A percentile compares a stretch with the other conserved stretches of the same genome.
Evolutionary conservation across 2,329 filamentous ascomycete genomes (phyloP).

Genomic region (Rachicladosporium sp.): DNA sequence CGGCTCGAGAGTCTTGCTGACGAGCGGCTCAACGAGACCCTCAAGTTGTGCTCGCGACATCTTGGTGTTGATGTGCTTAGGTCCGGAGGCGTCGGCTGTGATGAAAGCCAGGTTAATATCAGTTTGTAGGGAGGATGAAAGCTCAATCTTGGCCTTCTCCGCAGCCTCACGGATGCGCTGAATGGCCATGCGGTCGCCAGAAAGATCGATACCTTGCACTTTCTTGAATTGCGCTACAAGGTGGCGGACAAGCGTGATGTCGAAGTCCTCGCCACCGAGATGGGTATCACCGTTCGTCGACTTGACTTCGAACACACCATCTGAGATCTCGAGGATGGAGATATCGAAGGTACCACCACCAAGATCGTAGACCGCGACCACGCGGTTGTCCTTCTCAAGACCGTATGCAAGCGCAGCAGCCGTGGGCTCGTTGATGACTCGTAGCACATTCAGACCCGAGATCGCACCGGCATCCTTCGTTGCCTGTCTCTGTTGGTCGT

Average conservation of each 20-base stretch:
- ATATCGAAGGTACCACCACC: conserved; percentile 99
- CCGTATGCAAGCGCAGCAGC: conserved; percentile 92
- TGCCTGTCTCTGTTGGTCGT: conserved; percentile 93
- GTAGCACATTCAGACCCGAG: conserved; percentile 86
- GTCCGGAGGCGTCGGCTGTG: conserved; percentile 85
- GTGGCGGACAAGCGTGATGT: conserved; percentile 87
- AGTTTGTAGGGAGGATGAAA: conserved; percentile 87
- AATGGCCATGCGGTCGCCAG: conserved; percentile 90
- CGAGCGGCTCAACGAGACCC: conserved; percentile 80
- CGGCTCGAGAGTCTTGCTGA: conserved; percentile 74
- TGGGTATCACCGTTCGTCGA: conserved; percentile 98
- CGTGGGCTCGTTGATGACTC: conserved; percentile 96
- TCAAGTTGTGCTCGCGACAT: conserved; percentile 86
- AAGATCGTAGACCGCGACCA: conserved; percentile 94
- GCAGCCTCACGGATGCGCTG: conserved; percentile 97
- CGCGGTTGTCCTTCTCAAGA: conserved; percentile 86
- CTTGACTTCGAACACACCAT: conserved; percentile 97
- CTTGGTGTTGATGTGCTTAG: conserved; percentile 97
- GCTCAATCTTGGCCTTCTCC: conserved; percentile 98
- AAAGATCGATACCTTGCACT: conserved; percentile 81
- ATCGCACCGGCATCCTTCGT: conserved; percentile 98
- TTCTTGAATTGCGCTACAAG: conserved; percentile 94
- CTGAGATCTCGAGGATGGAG: conserved; percentile 92
- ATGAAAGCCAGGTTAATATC: conserved; percentile 99
- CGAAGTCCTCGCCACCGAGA: conserved; percentile 95